Conservation (phyloP, 1,139 yeast genomes). For the Magnusiomyces fungicola region DNA sequence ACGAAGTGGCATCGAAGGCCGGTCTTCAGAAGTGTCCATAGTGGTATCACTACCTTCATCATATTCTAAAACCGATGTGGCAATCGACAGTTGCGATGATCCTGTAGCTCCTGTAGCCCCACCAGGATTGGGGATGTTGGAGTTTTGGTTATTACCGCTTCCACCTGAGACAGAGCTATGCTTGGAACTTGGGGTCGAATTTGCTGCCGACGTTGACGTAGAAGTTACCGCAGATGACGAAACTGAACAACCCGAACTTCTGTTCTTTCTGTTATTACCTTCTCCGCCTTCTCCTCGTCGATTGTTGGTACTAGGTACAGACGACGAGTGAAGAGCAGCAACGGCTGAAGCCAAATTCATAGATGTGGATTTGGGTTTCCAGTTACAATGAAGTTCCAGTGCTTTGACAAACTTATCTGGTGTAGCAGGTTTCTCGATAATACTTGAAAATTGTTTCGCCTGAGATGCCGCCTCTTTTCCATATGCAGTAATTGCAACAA, state of each 20-base stretch:
- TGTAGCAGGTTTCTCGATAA: conserved; percentile 70
- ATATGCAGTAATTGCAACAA: conserved; percentile 69
- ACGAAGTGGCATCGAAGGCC: not conserved
- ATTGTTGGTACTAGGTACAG: not conserved
- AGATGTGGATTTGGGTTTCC: conserved; percentile 23
- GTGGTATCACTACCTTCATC: not conserved
- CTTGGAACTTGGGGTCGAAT: not conserved
- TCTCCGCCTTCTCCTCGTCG: not conserved
- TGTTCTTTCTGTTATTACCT: not conserved
- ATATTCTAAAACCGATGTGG: not conserved
- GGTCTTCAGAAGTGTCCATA: not conserved
- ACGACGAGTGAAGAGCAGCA: not conserved
- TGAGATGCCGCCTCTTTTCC: conserved; percentile 54
- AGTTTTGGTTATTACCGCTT: not conserved
- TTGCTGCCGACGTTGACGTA: not conserved
- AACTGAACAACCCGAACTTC: not conserved
- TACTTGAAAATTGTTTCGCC: conserved; percentile 48
- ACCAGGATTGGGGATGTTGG: not conserved
- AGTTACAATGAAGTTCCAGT: conserved; percentile 27
- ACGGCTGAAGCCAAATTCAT: not conserved
- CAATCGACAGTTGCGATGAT: not conserved
- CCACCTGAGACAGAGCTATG: not conserved
- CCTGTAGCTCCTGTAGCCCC: not conserved
- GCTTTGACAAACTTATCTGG: conserved; percentile 36
- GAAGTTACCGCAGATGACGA: conserved; percentile 3